phyloP scores from a whole-genome alignment of 2,329 filamentous ascomycete genomes.

The Aspergillus brunneoviolaceus region DNA sequence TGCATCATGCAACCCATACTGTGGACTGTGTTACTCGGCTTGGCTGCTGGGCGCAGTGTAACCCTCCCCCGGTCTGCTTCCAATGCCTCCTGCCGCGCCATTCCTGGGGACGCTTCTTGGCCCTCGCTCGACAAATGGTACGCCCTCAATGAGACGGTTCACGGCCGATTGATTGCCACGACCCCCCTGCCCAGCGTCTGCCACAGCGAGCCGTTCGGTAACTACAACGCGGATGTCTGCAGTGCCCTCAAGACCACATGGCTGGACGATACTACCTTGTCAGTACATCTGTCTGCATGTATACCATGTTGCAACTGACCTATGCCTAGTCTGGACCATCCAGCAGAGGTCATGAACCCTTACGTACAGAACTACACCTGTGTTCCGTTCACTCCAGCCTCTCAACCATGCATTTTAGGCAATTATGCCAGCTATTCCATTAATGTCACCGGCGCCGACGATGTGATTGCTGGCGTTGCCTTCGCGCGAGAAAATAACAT shows the following conservation, averaged over 20 bases:
- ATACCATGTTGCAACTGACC: too few relatives aligned
- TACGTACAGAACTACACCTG: slow-evolving; percentile 24
- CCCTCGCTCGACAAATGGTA: slow-evolving; percentile 1
- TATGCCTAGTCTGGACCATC: too few relatives aligned
- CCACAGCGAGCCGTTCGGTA: slow-evolving; percentile 22
- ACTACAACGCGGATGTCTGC: slow-evolving; percentile 46
- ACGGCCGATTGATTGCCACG: slow-evolving; percentile 1
- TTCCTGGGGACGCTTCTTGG: slow-evolving; percentile 5
- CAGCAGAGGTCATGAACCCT: slow-evolving; percentile 22
- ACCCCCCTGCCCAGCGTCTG: slow-evolving; percentile 6
- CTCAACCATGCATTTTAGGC: too few relatives aligned
- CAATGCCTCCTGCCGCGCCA: neutral
- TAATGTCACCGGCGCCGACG: slow-evolving; percentile 8
- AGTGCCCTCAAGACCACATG: too few relatives aligned
- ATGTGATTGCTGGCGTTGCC: slow-evolving; percentile 6
- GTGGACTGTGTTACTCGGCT: too few relatives aligned
- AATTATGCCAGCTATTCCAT: slow-evolving; percentile 14
- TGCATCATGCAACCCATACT: too few relatives aligned
- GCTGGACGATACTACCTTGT: too few relatives aligned
- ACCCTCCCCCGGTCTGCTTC: too few relatives aligned
- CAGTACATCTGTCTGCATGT: too few relatives aligned
- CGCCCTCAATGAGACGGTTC: slow-evolving; percentile 5
- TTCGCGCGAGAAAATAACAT: slow-evolving; percentile 23
- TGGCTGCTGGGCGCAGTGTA: too few relatives aligned
- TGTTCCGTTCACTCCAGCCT: slow-evolving; percentile 4